phyloP scores from a whole-genome alignment of 1,284 basidiomycete genomes.

The Puccinia hordei region DNA sequence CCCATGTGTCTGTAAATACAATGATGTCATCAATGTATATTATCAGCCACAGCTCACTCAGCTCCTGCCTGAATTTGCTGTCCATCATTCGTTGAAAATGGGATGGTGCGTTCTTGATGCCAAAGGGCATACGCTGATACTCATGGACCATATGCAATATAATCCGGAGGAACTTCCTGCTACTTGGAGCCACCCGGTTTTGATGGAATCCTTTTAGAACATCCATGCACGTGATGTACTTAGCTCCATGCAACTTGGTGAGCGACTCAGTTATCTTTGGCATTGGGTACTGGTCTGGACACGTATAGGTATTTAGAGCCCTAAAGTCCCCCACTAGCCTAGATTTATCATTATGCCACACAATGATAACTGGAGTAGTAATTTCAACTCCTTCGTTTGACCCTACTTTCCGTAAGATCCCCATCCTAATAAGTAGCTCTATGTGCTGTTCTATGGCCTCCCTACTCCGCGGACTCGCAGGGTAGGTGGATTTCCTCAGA shows the following conservation, averaged over 20 bases:
- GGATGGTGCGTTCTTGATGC: too few relatives aligned
- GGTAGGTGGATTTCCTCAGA: neutral
- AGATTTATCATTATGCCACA: too few relatives aligned
- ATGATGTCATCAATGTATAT: conserved; percentile 41
- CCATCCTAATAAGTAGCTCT: neutral
- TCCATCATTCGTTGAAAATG: too few relatives aligned
- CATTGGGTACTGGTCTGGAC: too few relatives aligned
- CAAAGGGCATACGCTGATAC: too few relatives aligned
- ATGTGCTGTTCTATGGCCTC: neutral
- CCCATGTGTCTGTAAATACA: neutral
- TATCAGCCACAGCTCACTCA: too few relatives aligned
- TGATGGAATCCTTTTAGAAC: conserved; percentile 4
- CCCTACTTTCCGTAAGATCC: neutral
- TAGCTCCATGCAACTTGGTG: neutral
- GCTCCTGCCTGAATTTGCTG: too few relatives aligned
- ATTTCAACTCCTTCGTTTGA: neutral
- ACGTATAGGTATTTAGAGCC: too few relatives aligned
- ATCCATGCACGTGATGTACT: conserved; percentile 8
- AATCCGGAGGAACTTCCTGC: too few relatives aligned
- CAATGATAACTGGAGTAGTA: neutral
- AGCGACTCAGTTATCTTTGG: neutral
- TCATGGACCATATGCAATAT: too few relatives aligned
- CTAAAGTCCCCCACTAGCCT: too few relatives aligned
- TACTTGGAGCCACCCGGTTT: neutral
- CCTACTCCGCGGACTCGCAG: neutral